Conservation (phyloP, 345 rosid genomes). For the Eutrema japonicum region DNA sequence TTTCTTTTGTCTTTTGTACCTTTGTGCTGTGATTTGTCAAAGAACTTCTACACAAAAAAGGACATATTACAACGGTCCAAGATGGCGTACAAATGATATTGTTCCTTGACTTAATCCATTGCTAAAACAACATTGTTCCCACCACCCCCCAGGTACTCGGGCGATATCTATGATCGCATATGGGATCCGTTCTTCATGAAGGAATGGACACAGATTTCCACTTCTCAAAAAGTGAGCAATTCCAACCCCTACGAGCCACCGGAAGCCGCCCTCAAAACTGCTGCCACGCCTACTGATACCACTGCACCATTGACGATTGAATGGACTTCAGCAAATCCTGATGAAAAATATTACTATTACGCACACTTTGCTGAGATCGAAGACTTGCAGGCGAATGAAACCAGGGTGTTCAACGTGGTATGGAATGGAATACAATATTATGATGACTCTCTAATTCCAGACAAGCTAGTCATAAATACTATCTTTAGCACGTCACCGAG, state of each 20-base stretch:
- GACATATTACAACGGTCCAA: no score
- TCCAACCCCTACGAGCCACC: constrained; percentile 15
- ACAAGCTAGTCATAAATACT: not conserved
- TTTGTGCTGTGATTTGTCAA: no score
- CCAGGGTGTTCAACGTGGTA: constrained; percentile 25
- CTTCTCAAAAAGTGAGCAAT: not conserved
- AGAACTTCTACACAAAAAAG: no score
- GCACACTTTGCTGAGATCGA: constrained; percentile 47
- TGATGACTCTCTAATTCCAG: not conserved
- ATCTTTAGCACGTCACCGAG: not conserved
- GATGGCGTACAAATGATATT: no score
- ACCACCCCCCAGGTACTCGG: constrained; percentile 32
- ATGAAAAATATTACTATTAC: constrained; percentile 26
- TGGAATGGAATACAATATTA: not conserved
- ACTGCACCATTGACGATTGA: not conserved
- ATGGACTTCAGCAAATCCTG: not conserved
- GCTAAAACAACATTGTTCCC: no score
- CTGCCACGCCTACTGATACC: constrained; percentile 28
- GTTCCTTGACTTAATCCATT: no score
- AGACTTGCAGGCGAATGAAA: constrained; percentile 35
- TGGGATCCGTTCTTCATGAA: constrained; percentile 15
- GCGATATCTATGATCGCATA: constrained; percentile 43
- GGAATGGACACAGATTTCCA: constrained; percentile 17
- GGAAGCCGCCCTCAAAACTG: constrained; percentile 20
- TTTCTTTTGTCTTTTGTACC: no score